Conservation (phyloP, 805 yeast species). For the Teunomyces stri region DNA sequence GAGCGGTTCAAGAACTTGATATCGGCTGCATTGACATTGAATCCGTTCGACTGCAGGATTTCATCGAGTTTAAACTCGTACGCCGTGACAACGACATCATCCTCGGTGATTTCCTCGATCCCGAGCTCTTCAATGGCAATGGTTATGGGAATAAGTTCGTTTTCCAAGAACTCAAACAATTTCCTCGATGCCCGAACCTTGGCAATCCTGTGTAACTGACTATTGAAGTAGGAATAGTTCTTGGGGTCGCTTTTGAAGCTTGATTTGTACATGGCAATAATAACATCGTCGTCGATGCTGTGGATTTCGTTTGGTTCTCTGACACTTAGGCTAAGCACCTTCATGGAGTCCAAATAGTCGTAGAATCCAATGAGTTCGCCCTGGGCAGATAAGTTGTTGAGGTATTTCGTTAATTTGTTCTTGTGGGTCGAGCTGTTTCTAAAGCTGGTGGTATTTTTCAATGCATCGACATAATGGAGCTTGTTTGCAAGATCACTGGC, state of each 20-base stretch:
- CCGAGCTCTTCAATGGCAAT: conserved; percentile 36
- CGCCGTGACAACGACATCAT: conserved; percentile 72
- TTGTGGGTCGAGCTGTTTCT: conserved; percentile 12
- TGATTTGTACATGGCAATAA: conserved; percentile 34
- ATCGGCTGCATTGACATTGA: conserved; percentile 31
- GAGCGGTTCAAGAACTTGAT: conserved; percentile 49
- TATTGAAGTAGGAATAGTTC: conserved; percentile 36
- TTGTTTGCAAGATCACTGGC: conserved; percentile 31
- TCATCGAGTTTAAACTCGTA: conserved; percentile 65
- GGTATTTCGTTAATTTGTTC: conserved; percentile 27
- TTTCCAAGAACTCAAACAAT: conserved; percentile 21
- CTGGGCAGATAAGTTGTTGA: conserved; percentile 21
- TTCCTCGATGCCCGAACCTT: conserved; percentile 20
- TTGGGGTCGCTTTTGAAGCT: conserved; percentile 31
- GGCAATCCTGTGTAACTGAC: conserved; percentile 26
- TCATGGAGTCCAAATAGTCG: conserved; percentile 34
- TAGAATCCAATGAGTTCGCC: conserved; percentile 34
- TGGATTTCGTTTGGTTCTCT: conserved; percentile 12
- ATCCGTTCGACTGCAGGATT: conserved; percentile 27
- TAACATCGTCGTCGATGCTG: conserved; percentile 30
- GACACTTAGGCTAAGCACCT: conserved; percentile 26
- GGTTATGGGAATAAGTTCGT: conserved; percentile 32
- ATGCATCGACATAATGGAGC: conserved; percentile 37
- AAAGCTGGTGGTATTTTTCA: conserved; percentile 21
- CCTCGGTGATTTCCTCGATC: conserved; percentile 44